Base-by-base conservation (phyloP, 306 rosid genomes). In the Crotalaria pallida region DNA sequence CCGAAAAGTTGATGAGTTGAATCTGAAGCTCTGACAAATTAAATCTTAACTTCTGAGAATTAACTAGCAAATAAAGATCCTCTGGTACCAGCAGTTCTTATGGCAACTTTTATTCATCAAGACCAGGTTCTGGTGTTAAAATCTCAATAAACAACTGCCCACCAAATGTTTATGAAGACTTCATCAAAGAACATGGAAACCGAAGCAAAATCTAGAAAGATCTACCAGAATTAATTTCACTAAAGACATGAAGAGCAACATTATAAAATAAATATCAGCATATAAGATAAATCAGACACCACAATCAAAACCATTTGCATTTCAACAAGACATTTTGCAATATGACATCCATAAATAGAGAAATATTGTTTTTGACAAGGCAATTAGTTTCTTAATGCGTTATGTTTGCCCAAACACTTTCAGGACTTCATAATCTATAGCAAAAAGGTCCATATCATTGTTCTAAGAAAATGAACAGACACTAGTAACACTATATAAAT, bases 391-490 rank as follows among this genome's bases (percentile, higher is more conserved):
- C 27, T 69, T 24, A 58, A 58, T 17, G 55, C 47, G 51, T 43
- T 31, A 27, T 40, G 29, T 26, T 49, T 29, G 72, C 47, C 86
- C 58, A 77, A 51, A 63, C 31, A 26, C 51, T 36, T 8, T 21
- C n/a, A 71, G 15, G 69, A 73, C 48, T 57, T 50, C 69, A 74
- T 23, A 43, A 62, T 34, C 23, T 41, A 41, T 47, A 29, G 64
- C 56, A 81, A 41, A 27, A 58, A 67, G 53, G 79, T 61, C 17
- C 36, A 45, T 64, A 26, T 16, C 73, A 53, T 36, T 24, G 74
- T 60, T 41, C 26, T 27, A 17, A 44, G 52, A 62, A 71, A 71
- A 13, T 71, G 44, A 65, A 67, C 49, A 53, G 73, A 61, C 48
- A 65, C 18, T 31, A 49, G 15, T 12, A 41, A 68, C 2, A 55